Evolutionary conservation across 2,329 filamentous ascomycete genomes (phyloP).

Genomic region (Endoconidiophora polonica): DNA sequence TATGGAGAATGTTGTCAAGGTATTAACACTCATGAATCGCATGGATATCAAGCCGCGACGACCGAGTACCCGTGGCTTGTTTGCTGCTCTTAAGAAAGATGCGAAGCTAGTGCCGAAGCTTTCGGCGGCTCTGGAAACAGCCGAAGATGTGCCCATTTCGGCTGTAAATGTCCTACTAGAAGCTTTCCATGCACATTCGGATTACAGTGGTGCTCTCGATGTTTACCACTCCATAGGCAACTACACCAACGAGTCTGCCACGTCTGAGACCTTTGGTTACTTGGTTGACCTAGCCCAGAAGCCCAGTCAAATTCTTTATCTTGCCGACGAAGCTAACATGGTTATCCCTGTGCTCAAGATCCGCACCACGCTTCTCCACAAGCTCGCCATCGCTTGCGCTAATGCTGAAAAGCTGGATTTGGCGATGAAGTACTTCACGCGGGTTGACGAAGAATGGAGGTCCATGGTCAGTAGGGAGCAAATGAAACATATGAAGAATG

Average conservation of each 20-base stretch:
- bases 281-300: slow-evolving; percentile 3
- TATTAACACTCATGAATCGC: slow-evolving; percentile 57
- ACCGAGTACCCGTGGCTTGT: slow-evolving; percentile 48
- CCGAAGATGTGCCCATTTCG: slow-evolving; percentile 21
- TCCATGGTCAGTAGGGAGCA: slow-evolving; percentile 1
- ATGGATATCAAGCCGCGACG: slow-evolving; percentile 40
- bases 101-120: slow-evolving; percentile 31
- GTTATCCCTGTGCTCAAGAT: slow-evolving; percentile 6
- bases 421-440: slow-evolving; percentile 17
- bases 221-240: slow-evolving; percentile 13
- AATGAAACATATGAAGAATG: slow-evolving; percentile 5
- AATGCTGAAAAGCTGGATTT: slow-evolving; percentile 19
- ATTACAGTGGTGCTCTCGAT: slow-evolving; percentile 11
- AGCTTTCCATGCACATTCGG: slow-evolving; percentile 14
- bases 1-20: slow-evolving; percentile 46
- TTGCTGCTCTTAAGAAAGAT: slow-evolving; percentile 33
- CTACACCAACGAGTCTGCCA: slow-evolving; percentile 14
- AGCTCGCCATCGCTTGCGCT: slow-evolving; percentile 19
- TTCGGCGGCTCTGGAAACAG: slow-evolving; percentile 36
- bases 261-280: slow-evolving; percentile 12
- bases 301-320: slow-evolving; percentile 2
- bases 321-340: slow-evolving; percentile 9
- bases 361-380: slow-evolving; percentile 8
- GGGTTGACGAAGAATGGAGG: slow-evolving; percentile 7
- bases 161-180: slow-evolving; percentile 22